Conservation (phyloP, 257 asterid species). For the Lycium barbarum region DNA sequence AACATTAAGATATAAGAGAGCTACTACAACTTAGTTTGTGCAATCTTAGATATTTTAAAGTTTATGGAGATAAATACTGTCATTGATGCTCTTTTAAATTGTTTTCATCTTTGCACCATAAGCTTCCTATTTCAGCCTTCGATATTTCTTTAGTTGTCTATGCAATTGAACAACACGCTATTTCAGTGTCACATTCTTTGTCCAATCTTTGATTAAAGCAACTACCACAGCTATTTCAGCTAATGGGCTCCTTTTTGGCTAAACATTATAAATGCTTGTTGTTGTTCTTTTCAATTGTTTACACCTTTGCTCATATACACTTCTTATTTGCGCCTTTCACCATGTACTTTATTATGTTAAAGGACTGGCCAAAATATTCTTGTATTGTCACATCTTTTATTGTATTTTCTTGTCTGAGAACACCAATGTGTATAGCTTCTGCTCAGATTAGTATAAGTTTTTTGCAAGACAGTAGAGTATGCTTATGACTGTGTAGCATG, state of each 20-base stretch:
- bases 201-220: slow-evolving; percentile 1
- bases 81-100: slow-evolving; percentile 7
- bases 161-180: background rate
- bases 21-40: background rate
- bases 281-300: background rate
- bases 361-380: slow-evolving; percentile 1
- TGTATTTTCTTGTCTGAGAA: background rate
- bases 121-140: background rate
- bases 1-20: background rate
- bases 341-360: background rate
- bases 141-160: background rate
- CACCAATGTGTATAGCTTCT: slow-evolving; percentile 5
- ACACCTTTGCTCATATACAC: background rate
- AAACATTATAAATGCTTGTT: background rate
- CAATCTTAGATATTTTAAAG: background rate
- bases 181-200: slow-evolving; percentile 6
- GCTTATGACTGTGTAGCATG: background rate
- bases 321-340: background rate
- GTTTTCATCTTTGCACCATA: slow-evolving; percentile 14
- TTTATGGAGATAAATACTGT: background rate
- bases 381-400: background rate
- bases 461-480: slow-evolving; percentile 21
- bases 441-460: slow-evolving; percentile 13
- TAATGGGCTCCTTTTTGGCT: slow-evolving; percentile 6
- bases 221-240: background rate